A percentile compares a stretch with the other conserved stretches of the same genome.
Conservation (phyloP, 805 yeast species). For the Priceomyces carsonii region DNA sequence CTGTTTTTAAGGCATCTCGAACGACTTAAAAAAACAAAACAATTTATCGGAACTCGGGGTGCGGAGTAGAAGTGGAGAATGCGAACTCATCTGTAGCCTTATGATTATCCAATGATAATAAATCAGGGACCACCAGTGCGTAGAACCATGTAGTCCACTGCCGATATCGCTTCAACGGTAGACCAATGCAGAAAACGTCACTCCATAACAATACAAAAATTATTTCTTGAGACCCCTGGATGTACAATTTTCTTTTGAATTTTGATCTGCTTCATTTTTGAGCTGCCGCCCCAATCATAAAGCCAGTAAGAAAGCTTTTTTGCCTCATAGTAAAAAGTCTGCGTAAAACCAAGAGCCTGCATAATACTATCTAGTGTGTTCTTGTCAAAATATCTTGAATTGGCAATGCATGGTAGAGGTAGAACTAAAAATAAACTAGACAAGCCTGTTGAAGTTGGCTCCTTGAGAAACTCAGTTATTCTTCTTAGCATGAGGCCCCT, state of each 20-base stretch:
- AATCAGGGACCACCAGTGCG: too few relatives aligned
- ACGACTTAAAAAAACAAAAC: not conserved
- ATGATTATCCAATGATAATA: too few relatives aligned
- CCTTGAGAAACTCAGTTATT: slow-evolving; percentile 55
- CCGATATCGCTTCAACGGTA: too few relatives aligned
- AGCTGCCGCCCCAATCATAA: slow-evolving; percentile 47
- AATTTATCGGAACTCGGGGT: not conserved
- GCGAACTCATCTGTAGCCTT: too few relatives aligned
- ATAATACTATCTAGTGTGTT: slow-evolving; percentile 46
- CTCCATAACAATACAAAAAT: slow-evolving; percentile 50
- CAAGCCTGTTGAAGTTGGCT: slow-evolving; percentile 20
- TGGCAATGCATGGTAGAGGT: slow-evolving; percentile 82
- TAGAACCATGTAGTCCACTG: too few relatives aligned
- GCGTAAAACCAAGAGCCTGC: slow-evolving; percentile 58
- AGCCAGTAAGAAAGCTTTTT: slow-evolving; percentile 76
- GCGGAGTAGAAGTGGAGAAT: too few relatives aligned
- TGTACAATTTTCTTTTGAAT: slow-evolving; percentile 50
- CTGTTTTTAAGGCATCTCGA: not conserved
- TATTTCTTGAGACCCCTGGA: slow-evolving; percentile 63
- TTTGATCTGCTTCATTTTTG: slow-evolving; percentile 8
- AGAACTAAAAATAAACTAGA: slow-evolving; percentile 71
- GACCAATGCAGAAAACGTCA: not conserved
- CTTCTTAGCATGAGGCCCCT: slow-evolving; percentile 79
- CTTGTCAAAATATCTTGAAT: slow-evolving; percentile 75
- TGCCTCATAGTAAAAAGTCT: slow-evolving; percentile 54